Evolutionary conservation across 2,329 filamentous ascomycete species (phyloP), one percentile per base, ranked within the genome.

Genomic region (Botrytis porri): DNA sequence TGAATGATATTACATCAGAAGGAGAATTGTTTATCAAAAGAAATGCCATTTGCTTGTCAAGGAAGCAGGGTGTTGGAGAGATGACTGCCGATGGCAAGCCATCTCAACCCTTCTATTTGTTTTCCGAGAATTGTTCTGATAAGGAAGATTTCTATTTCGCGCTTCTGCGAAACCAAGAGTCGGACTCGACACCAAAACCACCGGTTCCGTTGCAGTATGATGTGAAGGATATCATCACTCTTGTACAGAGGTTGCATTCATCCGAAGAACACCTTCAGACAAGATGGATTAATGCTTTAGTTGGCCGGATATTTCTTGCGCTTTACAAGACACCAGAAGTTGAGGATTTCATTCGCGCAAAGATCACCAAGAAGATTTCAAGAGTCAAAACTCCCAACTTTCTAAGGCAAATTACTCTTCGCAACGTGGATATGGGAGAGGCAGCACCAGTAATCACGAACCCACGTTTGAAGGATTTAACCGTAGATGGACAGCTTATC

Each of bases 131-230:
- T 79, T 93, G 93, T 81, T 97, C 95, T 0, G 94, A 96, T 64
- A 99, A 99, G 82, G 96, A 99, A 82, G 96, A 99, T 81, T 98
- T 99, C 83, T 99, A 99, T 82, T 95, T 97, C 82, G 93, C 95
- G 20, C 85, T 99, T 77, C 85, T 99, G 57, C 90, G 91, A 78
- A 97, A 95, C 76, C 93, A 97, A 80, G 91, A 94, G 77, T 90
- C 91, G 78, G 87, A 88, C 25, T 86, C 89, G 73, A 86, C 86
- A 57, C 83, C 85, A 3, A 84, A 85, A 35, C 87, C 90, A 1
- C 94, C 94, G 0, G 86, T 86, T 70, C 92, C 93, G 16, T 88
- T 93, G 75, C 86, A 90, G 22, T 97, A 97, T 78, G 92, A 97
- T 43, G 89, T 94, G 25, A 91, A 92, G 79, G 90, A 97, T 82